Evolutionary conservation across 495 filamentous ascomycete genomes (phyloP), one percentile per base, ranked within the genome.

Genomic region (Astrothelium subdiscretum): DNA sequence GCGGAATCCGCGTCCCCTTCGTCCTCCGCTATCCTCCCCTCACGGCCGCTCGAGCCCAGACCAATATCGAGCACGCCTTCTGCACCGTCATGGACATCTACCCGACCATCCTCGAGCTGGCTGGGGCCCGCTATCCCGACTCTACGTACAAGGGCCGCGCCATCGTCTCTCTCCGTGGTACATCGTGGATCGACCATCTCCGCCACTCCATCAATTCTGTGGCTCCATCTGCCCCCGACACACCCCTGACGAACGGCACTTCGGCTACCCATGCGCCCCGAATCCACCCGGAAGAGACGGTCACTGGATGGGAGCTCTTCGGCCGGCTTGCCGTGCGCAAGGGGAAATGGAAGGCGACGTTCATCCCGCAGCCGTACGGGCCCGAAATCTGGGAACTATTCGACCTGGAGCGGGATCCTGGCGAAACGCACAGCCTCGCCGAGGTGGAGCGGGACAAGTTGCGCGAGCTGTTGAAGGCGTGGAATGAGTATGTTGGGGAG

Each of bases 401-500:
- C 51, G 78, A 80, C 62, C 15, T 68, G 8, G 32, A 51, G 6
- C 10, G 2, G n/a, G 63, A 71, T 40, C 69, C 65, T 0, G 67
- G 67, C 1, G 67, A 71, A 63, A 65, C 59, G 32, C 32, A 59
- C 15, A 65, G 70, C 52, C 32, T 70, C 54, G 59, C 57, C 10
- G 52, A 64, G 13, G 60, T 59, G 20, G 51, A 63, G 43, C 54
- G 60, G 13, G 59, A 61, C 12, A 62, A 66, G 27, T 40, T 71
- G 24, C 61, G 62, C 20, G 59, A 65, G 60, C 35, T 71, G 38
- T 70, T 81, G 22, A 74, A 75, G 62, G 65, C 78, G 3, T 80
- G 78, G 77, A 78, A 79, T 63, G 77, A 77, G 65, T 80, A 80
- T 69, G 80, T 81, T 11, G 63, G 82, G 2, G 82, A 84, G 67